A percentile compares a stretch with the other conserved stretches of the same genome.
phyloP scores from a whole-genome alignment of 2,329 filamentous ascomycete species.

The Cordyceps javanica region DNA sequence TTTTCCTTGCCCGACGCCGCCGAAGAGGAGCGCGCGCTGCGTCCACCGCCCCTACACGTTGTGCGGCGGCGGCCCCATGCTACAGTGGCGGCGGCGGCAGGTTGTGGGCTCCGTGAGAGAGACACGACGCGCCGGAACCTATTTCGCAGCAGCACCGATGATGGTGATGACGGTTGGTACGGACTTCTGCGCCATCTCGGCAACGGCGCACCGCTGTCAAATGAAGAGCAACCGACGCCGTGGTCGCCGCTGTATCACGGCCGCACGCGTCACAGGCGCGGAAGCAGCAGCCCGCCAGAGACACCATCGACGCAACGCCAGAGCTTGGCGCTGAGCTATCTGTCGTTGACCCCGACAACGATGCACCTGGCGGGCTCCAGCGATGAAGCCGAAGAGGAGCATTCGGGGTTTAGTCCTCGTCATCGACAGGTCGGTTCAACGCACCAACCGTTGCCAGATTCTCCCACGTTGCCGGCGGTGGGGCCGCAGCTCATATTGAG shows the following conservation, averaged over 20 bases:
- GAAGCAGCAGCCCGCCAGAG: neutral
- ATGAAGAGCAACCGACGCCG: neutral
- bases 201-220: neutral
- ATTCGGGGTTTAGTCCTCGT: neutral
- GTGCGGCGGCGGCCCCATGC: neutral
- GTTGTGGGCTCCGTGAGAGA: neutral
- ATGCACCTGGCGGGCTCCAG: neutral
- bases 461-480: constrained; percentile 6
- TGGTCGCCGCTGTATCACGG: neutral
- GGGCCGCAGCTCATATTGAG: neutral
- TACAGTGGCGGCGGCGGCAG: too few species aligned
- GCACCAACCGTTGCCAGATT: constrained; percentile 4
- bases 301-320: neutral
- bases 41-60: neutral
- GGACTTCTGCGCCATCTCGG: constrained; percentile 1
- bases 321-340: neutral
- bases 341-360: neutral
- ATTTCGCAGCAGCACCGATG: neutral
- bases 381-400: neutral
- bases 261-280: too few species aligned
- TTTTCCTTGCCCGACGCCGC: constrained; percentile 6
- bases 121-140: constrained; percentile 8
- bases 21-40: constrained; percentile 7
- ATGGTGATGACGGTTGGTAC: neutral
- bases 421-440: neutral